Percentiles rank a stretch among this genome's conserved stretches.
Evolutionary conservation across 2,329 filamentous ascomycete genomes (phyloP).

Genomic region (Hymenoscyphus occultus): DNA sequence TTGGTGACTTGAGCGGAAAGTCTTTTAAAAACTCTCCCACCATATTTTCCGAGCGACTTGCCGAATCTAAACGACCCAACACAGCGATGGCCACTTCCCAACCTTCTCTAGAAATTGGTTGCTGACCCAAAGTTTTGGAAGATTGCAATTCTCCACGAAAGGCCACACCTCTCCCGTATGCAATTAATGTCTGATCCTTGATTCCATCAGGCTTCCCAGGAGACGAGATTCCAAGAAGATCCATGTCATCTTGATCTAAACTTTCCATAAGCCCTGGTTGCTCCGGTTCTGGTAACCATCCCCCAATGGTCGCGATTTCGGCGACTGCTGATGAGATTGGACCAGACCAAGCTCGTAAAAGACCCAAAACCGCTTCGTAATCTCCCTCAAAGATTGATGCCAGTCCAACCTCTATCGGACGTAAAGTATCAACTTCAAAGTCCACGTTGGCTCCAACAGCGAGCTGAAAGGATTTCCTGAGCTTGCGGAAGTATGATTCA

Average conservation of each 20-base stretch:
- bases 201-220: slow-evolving; percentile 61
- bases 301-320: slow-evolving; percentile 78
- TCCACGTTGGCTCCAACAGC: slow-evolving; percentile 64
- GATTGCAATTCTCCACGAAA: slow-evolving; percentile 43
- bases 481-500: slow-evolving; percentile 69
- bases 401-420: slow-evolving; percentile 75
- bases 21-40: slow-evolving; percentile 70
- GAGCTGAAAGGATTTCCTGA: slow-evolving; percentile 66
- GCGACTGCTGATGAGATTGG: slow-evolving; percentile 74
- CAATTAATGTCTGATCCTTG: slow-evolving; percentile 74
- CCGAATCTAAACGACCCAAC: slow-evolving; percentile 75
- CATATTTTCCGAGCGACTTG: slow-evolving; percentile 65
- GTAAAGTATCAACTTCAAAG: slow-evolving; percentile 73
- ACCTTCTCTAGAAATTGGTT: slow-evolving; percentile 56
- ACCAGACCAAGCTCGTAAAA: slow-evolving; percentile 78
- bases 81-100: slow-evolving; percentile 89
- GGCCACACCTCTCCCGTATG: slow-evolving; percentile 70
- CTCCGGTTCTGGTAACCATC: slow-evolving; percentile 70
- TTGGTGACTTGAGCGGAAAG: slow-evolving; percentile 67
- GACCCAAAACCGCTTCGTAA: slow-evolving; percentile 68
- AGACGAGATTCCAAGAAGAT: slow-evolving; percentile 68
- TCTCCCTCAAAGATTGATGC: slow-evolving; percentile 83
- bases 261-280: slow-evolving; percentile 55
- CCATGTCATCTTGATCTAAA: slow-evolving; percentile 79
- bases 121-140: slow-evolving; percentile 25